phyloP scores from a whole-genome alignment of 192 early-diverging fungal species.

The Chytriomyces hyalinus region DNA sequence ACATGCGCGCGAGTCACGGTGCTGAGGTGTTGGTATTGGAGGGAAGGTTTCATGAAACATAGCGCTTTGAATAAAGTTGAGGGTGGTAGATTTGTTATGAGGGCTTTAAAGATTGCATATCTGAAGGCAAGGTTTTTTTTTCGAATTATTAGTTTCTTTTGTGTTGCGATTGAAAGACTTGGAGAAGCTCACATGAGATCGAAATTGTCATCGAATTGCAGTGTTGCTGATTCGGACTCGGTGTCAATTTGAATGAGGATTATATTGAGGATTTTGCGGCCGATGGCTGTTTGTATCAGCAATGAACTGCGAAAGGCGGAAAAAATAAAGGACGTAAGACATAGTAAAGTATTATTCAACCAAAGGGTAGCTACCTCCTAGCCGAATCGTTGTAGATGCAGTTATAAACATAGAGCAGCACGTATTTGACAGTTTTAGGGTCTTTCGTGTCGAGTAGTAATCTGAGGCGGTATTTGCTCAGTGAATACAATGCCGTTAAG shows the following conservation, averaged over 20 bases:
- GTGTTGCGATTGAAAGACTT: background rate
- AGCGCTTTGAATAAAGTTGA: slow-evolving; percentile 18
- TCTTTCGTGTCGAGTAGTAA: slow-evolving; percentile 43
- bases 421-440: slow-evolving; percentile 39
- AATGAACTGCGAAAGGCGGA: background rate
- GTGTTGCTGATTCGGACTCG: background rate
- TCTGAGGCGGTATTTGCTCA: slow-evolving; percentile 1
- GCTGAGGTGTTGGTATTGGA: slow-evolving; percentile 7
- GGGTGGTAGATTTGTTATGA: slow-evolving; percentile 10
- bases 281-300: slow-evolving; percentile 28
- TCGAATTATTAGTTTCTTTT: background rate
- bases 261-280: slow-evolving; percentile 16
- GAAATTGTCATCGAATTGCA: slow-evolving; percentile 15
- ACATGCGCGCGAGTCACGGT: slow-evolving; percentile 6
- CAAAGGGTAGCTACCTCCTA: slow-evolving; percentile 31
- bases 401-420: slow-evolving; percentile 52
- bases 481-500: slow-evolving; percentile 7
- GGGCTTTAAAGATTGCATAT: slow-evolving; percentile 31
- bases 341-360: background rate
- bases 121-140: background rate
- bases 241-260: slow-evolving; percentile 12
- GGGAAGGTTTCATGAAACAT: background rate
- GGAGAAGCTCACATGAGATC: slow-evolving; percentile 34
- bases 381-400: slow-evolving; percentile 44
- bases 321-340: background rate